Percentiles rank a stretch among this genome's conserved stretches.
These are phyloP conservation scores for Lumnitzera racemosa DNA, from an alignment of 345 rosid species.

Conservation along the genomic window DNA sequence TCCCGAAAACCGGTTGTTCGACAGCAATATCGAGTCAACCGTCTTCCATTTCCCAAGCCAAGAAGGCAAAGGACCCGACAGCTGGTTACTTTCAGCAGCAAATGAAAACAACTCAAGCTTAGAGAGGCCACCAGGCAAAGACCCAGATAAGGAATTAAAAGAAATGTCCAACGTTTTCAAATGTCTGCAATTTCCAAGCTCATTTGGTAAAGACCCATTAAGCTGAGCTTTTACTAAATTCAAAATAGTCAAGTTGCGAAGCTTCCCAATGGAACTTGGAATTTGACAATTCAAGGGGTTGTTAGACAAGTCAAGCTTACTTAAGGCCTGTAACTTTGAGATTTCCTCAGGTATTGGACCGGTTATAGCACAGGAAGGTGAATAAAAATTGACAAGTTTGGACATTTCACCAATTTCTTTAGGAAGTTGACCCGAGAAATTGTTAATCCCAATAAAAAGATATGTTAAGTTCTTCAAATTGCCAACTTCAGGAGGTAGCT, in stretches of 20 bases:
- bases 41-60: constrained; percentile 72
- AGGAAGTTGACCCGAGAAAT: constrained; percentile 61
- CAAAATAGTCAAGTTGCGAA: constrained; percentile 40
- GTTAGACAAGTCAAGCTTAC: constrained; percentile 66
- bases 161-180: constrained; percentile 62
- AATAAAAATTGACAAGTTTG: constrained; percentile 38
- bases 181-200: constrained; percentile 58
- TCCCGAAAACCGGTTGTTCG: constrained; percentile 52
- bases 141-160: constrained; percentile 62
- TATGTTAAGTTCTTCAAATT: constrained; percentile 44
- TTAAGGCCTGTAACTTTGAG: constrained; percentile 32
- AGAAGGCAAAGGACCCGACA: constrained; percentile 60
- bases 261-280: constrained; percentile 49
- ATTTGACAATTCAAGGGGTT: constrained; percentile 69
- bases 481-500: constrained; percentile 54
- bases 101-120: constrained; percentile 51
- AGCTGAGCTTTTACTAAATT: constrained; percentile 54
- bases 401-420: constrained; percentile 59
- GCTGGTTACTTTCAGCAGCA: constrained; percentile 64
- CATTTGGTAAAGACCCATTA: constrained; percentile 60
- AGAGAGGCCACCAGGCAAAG: constrained; percentile 58
- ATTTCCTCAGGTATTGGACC: constrained; percentile 75
- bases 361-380: constrained; percentile 46
- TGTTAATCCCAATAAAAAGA: constrained; percentile 67
- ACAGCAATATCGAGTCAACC: constrained; percentile 51